Conservation (phyloP, 805 yeast genomes). For the Schizosaccharomyces octosporus region DNA sequence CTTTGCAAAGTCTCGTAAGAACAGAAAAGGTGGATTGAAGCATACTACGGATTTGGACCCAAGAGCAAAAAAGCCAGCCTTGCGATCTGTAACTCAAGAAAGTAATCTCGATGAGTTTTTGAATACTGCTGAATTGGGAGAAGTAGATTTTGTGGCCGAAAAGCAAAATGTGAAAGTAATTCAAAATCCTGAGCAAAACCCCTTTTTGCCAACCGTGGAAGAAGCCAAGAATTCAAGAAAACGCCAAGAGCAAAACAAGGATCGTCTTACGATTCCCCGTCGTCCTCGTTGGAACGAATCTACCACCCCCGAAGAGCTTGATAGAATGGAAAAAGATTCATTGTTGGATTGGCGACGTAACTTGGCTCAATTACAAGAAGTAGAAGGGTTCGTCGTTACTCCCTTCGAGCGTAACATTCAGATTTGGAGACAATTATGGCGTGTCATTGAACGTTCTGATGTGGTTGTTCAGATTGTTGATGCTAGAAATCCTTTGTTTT, state of each 20-base stretch:
- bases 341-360: slow-evolving; percentile 87
- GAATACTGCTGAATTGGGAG: slow-evolving; percentile 85
- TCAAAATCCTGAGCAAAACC: slow-evolving; percentile 32
- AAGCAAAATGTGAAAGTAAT: slow-evolving; percentile 64
- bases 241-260: slow-evolving; percentile 28
- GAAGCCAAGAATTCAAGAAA: slow-evolving; percentile 30
- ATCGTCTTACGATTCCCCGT: slow-evolving; percentile 65
- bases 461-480: slow-evolving; percentile 90
- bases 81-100: slow-evolving; percentile 87
- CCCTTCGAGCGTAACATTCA: slow-evolving; percentile 93
- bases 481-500: slow-evolving; percentile 79
- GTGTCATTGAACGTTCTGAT: slow-evolving; percentile 88
- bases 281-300: slow-evolving; percentile 64
- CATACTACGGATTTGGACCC: neutral
- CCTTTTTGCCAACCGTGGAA: slow-evolving; percentile 37
- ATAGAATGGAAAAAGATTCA: slow-evolving; percentile 68
- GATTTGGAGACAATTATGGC: slow-evolving; percentile 96
- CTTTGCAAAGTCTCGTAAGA: neutral
- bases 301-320: slow-evolving; percentile 54
- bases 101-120: slow-evolving; percentile 80
- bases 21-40: slow-evolving; percentile 13
- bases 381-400: slow-evolving; percentile 62
- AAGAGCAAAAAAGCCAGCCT: slow-evolving; percentile 70
- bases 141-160: slow-evolving; percentile 88
- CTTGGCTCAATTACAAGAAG: slow-evolving; percentile 63